These are phyloP conservation scores for Cardiospermum halicacabum DNA, from an alignment of 345 rosid genomes.

Conservation along the genomic window DNA sequence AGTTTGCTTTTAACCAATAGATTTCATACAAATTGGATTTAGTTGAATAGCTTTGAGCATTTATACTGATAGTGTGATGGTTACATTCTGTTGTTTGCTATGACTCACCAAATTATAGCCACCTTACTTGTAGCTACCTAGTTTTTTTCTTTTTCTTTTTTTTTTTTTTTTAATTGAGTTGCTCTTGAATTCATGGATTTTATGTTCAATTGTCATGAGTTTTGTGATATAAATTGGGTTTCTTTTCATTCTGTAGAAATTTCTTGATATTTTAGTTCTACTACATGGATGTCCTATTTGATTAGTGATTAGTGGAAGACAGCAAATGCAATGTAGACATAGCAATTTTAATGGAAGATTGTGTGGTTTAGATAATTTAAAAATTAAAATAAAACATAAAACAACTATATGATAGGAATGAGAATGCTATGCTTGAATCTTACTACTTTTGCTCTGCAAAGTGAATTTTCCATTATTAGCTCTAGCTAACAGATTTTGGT, in stretches of 20 bases:
- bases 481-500: not conserved
- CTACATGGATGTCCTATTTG: not conserved
- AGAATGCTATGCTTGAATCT: constrained; percentile 3
- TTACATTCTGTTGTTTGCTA: too few species aligned
- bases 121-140: too few species aligned
- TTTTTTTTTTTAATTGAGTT: not conserved
- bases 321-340: not conserved
- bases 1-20: not conserved
- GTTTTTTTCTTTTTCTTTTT: too few species aligned
- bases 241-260: not conserved
- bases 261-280: not conserved
- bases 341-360: not conserved
- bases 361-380: not conserved
- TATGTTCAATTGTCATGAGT: constrained; percentile 6
- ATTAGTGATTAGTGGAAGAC: not conserved
- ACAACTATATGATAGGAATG: too few species aligned
- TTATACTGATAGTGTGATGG: too few species aligned
- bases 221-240: not conserved
- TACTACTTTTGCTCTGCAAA: not conserved
- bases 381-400: too few species aligned
- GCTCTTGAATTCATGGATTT: not conserved
- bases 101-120: too few species aligned
- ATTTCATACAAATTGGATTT: too few species aligned
- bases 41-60: too few species aligned
- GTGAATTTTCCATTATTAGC: not conserved